A percentile compares a stretch with the other conserved stretches of the same genome.
Evolutionary conservation across 441 rosid species (phyloP).

Genomic region (Populus hybrid): DNA sequence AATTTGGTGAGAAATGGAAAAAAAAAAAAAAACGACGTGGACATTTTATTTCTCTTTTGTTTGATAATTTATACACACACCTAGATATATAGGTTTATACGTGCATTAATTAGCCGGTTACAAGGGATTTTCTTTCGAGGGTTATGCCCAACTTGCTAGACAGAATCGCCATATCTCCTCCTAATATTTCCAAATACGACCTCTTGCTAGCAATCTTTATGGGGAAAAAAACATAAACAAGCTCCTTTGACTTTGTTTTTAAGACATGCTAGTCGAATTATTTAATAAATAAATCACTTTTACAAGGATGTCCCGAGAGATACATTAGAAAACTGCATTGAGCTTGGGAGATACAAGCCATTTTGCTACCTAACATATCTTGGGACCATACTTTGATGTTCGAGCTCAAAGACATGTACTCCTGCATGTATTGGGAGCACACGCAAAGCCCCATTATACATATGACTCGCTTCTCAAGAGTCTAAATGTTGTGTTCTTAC

Average conservation of each 20-base stretch:
- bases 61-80: too few relatives aligned
- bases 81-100: too few relatives aligned
- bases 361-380: conserved; percentile 32
- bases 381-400: background rate
- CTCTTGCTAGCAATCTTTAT: too few relatives aligned
- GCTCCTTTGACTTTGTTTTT: too few relatives aligned
- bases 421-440: background rate
- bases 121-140: background rate
- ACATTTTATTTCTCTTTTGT: background rate
- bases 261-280: too few relatives aligned
- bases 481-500: background rate
- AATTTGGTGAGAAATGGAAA: background rate
- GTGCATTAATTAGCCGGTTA: too few relatives aligned
- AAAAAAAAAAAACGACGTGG: background rate
- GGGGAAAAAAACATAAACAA: too few relatives aligned
- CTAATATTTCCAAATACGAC: too few relatives aligned
- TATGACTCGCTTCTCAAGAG: background rate
- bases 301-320: too few relatives aligned
- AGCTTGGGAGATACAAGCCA: background rate
- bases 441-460: conserved; percentile 6
- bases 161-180: background rate
- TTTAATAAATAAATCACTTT: too few relatives aligned
- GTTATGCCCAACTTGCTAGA: background rate
- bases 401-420: conserved; percentile 10
- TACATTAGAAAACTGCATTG: too few relatives aligned